A percentile compares a stretch with the other conserved stretches of the same genome.
phyloP scores from a whole-genome alignment of 345 rosid species.

The Viola odorata region DNA sequence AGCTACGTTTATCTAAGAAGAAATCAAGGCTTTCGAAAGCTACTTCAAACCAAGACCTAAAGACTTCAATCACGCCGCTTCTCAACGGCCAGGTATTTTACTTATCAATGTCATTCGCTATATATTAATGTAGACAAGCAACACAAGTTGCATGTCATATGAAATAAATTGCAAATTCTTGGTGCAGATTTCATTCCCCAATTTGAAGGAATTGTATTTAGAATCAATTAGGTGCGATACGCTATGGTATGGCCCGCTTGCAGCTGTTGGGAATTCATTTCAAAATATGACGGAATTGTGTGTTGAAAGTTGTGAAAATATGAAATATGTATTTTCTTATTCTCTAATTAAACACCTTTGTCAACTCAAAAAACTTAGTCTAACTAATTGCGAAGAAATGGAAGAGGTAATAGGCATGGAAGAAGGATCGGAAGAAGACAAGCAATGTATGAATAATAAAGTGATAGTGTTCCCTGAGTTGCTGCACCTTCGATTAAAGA shows the following conservation, averaged over 20 bases:
- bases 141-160: too few species aligned
- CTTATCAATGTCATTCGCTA: too few species aligned
- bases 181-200: slow-evolving; percentile 12
- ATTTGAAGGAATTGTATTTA: background rate
- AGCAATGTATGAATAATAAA: background rate
- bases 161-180: too few species aligned
- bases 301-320: background rate
- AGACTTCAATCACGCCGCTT: background rate
- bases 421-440: background rate
- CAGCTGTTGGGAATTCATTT: background rate
- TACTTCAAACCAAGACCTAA: background rate
- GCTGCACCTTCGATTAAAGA: rapidly evolving
- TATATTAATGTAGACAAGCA: too few species aligned
- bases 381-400: slow-evolving; percentile 1
- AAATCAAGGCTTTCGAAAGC: background rate
- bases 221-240: background rate
- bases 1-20: too few species aligned
- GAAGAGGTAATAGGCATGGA: slow-evolving; percentile 4
- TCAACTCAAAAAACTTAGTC: background rate
- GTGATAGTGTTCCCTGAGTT: slow-evolving; percentile 9
- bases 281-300: background rate
- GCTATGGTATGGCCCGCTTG: background rate
- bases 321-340: slow-evolving; percentile 4
- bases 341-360: slow-evolving; percentile 3
- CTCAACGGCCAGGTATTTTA: background rate